phyloP scores from a whole-genome alignment of 345 rosid genomes.

The Firmiana major region DNA sequence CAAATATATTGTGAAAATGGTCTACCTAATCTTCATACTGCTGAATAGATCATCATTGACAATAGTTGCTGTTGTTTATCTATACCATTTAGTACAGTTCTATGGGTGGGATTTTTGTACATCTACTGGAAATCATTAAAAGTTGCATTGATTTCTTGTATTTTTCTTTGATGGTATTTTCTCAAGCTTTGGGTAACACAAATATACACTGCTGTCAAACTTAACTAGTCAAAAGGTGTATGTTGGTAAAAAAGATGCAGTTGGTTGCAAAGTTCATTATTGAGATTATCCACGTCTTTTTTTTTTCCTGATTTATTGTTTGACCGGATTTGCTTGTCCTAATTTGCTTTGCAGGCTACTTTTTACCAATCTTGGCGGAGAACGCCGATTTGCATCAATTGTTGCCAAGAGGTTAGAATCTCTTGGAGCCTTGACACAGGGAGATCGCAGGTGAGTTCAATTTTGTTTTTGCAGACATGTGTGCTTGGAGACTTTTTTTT shows the following conservation, averaged over 20 bases:
- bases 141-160: constrained; percentile 5
- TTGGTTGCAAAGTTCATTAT: not conserved
- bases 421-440: constrained; percentile 98
- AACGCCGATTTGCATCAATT: constrained; percentile 98
- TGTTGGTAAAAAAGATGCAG: not conserved
- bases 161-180: constrained; percentile 8
- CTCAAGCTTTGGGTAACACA: not conserved
- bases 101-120: not conserved
- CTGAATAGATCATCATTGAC: not conserved
- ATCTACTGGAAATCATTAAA: not conserved
- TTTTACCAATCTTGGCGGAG: constrained; percentile 95
- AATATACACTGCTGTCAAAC: not conserved
- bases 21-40: not conserved
- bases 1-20: not conserved
- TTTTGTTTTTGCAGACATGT: not conserved
- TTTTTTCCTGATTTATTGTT: constrained; percentile 10
- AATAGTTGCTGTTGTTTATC: not conserved
- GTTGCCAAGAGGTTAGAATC: constrained; percentile 97
- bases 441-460: constrained; percentile 81
- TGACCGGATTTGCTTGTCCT: constrained; percentile 13
- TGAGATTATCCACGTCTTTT: not conserved
- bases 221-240: not conserved
- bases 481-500: not conserved
- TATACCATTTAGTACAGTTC: not conserved
- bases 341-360: constrained; percentile 51